Base-by-base conservation (phyloP, 2,329 filamentous ascomycete genomes). In the Epichloe sibirici region DNA sequence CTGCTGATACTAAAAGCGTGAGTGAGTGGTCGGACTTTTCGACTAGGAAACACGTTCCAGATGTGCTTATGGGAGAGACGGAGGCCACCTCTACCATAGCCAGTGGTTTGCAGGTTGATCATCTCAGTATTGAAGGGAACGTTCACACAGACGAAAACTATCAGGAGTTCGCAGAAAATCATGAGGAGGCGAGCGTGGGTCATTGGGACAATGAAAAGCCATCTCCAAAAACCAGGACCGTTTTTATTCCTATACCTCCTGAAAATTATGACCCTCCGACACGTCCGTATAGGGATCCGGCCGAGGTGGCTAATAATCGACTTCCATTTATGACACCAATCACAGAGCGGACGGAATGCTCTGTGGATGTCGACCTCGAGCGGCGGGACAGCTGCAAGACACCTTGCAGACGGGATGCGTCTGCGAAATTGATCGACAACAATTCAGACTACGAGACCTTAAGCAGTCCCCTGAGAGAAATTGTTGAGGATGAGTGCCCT, bases 311-410 rank as follows among this genome's bases (percentile, higher is more conserved):
- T 55, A 94, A 96, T 63, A 95, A 90, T 68, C 85, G 90, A 51
- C 75, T 97, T 9, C 93, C 91, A 3, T 98, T 97, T 66, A 97
- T 98, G 93, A 98, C 93, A 0, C 93, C 93, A 1, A 98, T 98
- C 58, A 91, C 93, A 1, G 93, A 98, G 68, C 84, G 89, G 61
- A 98, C 93, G 0, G 93, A 98, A 68, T 86, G 84, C 11, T 96
- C 90, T 0, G 71, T 97, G 5, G 85, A 85, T 38, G 70, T 85
- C 43, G 78, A 79, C 4, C 82, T 79, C 31, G 76, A 80, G 50
- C 69, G 74, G 73, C 59, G 78, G 79, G 66, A 77, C 77, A 77
- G 76, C 51, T 77, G 81, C 48, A 95, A 93, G 69, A 94, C 89
- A 4, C 90, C 90, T 15, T 89, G 82, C 59, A 85, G 83, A 60